Evolutionary conservation across 2,329 filamentous ascomycete genomes (phyloP).

Genomic region (Drechmeria coniospora): DNA sequence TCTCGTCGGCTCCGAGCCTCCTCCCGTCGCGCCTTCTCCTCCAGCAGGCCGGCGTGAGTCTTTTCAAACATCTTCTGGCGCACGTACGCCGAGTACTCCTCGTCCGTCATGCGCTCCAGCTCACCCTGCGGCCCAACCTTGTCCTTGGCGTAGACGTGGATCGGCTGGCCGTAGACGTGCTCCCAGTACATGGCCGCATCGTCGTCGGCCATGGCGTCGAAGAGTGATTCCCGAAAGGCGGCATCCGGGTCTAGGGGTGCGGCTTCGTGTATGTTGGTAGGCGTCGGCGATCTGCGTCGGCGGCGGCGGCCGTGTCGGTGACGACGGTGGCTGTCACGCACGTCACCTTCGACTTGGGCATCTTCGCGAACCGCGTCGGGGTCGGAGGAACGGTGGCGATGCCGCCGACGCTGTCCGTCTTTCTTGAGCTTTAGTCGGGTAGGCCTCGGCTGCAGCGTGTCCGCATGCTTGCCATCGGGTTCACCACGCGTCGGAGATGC

Average conservation of each 20-base stretch:
- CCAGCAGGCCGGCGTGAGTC: slow-evolving; percentile 68
- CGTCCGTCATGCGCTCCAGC: slow-evolving; percentile 78
- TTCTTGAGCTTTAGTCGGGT: slow-evolving; percentile 20
- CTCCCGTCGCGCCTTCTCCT: slow-evolving; percentile 53
- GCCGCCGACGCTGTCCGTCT: slow-evolving; percentile 9
- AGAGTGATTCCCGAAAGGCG: slow-evolving; percentile 85
- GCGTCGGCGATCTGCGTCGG: slow-evolving; percentile 27
- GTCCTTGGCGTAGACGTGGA: slow-evolving; percentile 58
- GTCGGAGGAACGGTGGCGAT: slow-evolving; percentile 2
- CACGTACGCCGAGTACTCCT: slow-evolving; percentile 80
- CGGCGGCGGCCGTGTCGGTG: slow-evolving; percentile 15
- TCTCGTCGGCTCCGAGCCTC: slow-evolving; percentile 34
- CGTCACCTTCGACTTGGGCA: slow-evolving; percentile 9
- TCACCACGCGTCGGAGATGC: too few species aligned
- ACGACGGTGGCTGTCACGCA: slow-evolving; percentile 12
- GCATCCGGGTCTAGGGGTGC: slow-evolving; percentile 47
- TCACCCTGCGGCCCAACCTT: slow-evolving; percentile 29
- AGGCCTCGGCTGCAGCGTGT: slow-evolving; percentile 13
- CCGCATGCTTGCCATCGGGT: slow-evolving; percentile 6
- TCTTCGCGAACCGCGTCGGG: slow-evolving; percentile 9
- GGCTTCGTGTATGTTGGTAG: slow-evolving; percentile 29
- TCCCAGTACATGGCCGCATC: slow-evolving; percentile 95
- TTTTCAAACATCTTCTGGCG: slow-evolving; percentile 90
- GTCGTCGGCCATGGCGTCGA: slow-evolving; percentile 93
- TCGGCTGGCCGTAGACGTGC: slow-evolving; percentile 86